These are phyloP conservation scores for Aspergillus leporis DNA, from an alignment of 495 filamentous ascomycete genomes.

Conservation along the genomic window DNA sequence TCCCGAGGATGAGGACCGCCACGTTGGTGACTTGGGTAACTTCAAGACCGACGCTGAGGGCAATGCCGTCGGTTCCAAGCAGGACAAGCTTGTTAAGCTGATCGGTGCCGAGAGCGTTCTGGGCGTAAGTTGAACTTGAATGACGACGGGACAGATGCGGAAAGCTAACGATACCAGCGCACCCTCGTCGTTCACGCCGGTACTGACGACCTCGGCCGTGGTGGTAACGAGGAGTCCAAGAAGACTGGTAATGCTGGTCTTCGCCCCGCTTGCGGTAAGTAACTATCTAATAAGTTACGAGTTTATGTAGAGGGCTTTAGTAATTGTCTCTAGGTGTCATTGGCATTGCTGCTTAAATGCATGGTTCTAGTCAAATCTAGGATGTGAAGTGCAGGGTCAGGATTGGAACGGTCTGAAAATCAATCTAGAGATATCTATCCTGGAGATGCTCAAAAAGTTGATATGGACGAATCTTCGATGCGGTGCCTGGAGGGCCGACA, in stretches of 20 bases:
- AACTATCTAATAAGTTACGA: neutral
- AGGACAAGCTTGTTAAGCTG: slow-evolving; percentile 84
- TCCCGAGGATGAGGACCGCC: slow-evolving; percentile 76
- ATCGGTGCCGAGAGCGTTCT: slow-evolving; percentile 94
- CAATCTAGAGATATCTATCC: neutral
- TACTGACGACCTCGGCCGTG: slow-evolving; percentile 93
- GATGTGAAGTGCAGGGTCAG: slow-evolving; percentile 12
- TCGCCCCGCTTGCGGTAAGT: slow-evolving; percentile 89
- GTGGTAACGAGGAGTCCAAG: slow-evolving; percentile 87
- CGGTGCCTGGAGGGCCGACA: neutral
- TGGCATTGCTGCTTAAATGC: slow-evolving; percentile 67
- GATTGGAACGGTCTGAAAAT: slow-evolving; percentile 15
- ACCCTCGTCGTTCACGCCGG: slow-evolving; percentile 93
- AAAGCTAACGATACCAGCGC: slow-evolving; percentile 54
- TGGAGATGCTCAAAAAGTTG: neutral
- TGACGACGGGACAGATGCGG: neutral
- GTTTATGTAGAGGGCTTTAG: neutral
- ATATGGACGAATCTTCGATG: slow-evolving; percentile 1
- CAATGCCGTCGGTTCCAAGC: slow-evolving; percentile 72
- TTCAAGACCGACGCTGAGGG: slow-evolving; percentile 91
- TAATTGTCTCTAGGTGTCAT: slow-evolving; percentile 65
- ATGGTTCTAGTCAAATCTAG: slow-evolving; percentile 15
- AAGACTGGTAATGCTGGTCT: slow-evolving; percentile 95
- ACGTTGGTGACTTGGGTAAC: slow-evolving; percentile 97
- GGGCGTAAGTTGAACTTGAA: slow-evolving; percentile 64